Conservation (phyloP, 345 rosid genomes). For the Draba incana region DNA sequence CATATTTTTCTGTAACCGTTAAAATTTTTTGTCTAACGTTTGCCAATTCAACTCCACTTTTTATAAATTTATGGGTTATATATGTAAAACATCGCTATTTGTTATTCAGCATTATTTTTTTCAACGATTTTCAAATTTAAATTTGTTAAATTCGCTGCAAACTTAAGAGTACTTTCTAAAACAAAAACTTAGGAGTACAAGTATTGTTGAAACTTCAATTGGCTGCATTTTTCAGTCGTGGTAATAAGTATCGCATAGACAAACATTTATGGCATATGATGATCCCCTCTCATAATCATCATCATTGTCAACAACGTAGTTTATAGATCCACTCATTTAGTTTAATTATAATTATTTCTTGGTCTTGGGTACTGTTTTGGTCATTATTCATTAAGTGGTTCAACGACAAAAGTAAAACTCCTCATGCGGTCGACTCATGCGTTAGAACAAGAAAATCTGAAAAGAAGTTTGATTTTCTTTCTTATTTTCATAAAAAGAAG, state of each 20-base stretch:
- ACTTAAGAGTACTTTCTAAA: too few relatives aligned
- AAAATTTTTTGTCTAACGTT: too few relatives aligned
- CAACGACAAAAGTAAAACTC: constrained; percentile 43
- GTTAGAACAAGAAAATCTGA: constrained; percentile 36
- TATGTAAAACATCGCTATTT: too few relatives aligned
- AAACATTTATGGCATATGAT: constrained; percentile 32
- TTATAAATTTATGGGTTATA: too few relatives aligned
- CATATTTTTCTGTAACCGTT: too few relatives aligned
- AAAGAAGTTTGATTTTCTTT: constrained; percentile 25
- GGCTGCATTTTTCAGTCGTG: background rate
- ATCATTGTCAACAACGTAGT: background rate
- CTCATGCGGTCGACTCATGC: constrained; percentile 45
- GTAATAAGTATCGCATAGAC: constrained; percentile 6
- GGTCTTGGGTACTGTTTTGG: constrained; percentile 13
- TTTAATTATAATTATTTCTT: background rate
- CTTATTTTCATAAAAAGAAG: constrained; percentile 9
- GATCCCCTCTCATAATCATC: constrained; percentile 21
- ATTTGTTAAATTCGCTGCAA: too few relatives aligned
- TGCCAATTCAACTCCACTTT: too few relatives aligned
- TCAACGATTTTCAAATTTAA: too few relatives aligned
- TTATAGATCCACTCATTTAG: too few relatives aligned
- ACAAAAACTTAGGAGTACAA: too few relatives aligned
- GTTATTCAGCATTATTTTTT: too few relatives aligned
- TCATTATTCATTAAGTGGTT: constrained; percentile 42
- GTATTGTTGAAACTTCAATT: too few relatives aligned